phyloP scores from a whole-genome alignment of 768 basidiomycete species.

The Boletus subcaerulescens region DNA sequence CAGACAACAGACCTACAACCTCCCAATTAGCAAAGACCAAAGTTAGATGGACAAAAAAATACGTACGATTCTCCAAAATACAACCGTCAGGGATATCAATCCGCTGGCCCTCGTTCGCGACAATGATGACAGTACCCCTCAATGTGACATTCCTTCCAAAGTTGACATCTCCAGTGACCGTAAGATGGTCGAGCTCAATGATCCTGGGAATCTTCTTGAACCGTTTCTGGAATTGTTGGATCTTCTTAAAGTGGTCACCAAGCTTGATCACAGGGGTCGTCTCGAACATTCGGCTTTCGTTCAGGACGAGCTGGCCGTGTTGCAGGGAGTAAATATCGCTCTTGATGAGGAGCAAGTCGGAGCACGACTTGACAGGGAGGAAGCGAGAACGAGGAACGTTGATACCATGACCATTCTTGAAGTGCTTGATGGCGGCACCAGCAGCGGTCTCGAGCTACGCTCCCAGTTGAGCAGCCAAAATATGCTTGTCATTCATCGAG shows the following conservation, averaged over 20 bases:
- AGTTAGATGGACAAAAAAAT: background rate
- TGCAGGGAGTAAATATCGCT: slow-evolving; percentile 67
- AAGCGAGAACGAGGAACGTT: slow-evolving; percentile 73
- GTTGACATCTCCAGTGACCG: slow-evolving; percentile 65
- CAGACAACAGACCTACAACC: slow-evolving; percentile 58
- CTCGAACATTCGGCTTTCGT: slow-evolving; percentile 54
- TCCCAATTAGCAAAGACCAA: slow-evolving; percentile 12
- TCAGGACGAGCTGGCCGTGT: slow-evolving; percentile 67
- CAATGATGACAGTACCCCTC: slow-evolving; percentile 67
- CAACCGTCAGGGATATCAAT: slow-evolving; percentile 78
- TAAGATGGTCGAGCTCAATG: slow-evolving; percentile 71
- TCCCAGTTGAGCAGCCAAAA: background rate
- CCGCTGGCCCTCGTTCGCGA: slow-evolving; percentile 73
- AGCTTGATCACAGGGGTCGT: slow-evolving; percentile 74
- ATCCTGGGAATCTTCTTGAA: slow-evolving; percentile 76
- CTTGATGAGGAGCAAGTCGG: slow-evolving; percentile 64
- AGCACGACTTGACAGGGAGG: slow-evolving; percentile 64
- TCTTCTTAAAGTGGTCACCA: slow-evolving; percentile 77
- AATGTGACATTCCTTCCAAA: slow-evolving; percentile 65
- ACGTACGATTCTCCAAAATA: slow-evolving; percentile 63
- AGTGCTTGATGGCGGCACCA: slow-evolving; percentile 74
- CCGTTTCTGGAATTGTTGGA: slow-evolving; percentile 65
- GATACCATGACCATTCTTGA: slow-evolving; percentile 62
- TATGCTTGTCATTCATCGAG: background rate
- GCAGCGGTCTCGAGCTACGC: slow-evolving; percentile 68